phyloP scores from a whole-genome alignment of 768 basidiomycete species.

The Phallus indusiatus region DNA sequence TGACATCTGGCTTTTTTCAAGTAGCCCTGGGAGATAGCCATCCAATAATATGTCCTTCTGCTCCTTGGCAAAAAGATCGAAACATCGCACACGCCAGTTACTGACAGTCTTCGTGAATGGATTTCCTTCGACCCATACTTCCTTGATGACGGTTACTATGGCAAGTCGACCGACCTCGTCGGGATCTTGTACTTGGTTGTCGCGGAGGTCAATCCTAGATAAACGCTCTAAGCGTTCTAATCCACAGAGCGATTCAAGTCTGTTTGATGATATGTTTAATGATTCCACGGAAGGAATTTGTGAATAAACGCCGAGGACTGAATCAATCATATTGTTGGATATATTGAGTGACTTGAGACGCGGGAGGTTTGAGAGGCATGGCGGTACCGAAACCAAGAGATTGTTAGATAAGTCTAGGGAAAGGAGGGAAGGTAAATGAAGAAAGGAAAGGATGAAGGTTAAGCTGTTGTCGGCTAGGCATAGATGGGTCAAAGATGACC shows the following conservation, averaged over 20 bases:
- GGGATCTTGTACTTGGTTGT: slow-evolving; percentile 72
- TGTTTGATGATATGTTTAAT: slow-evolving; percentile 77
- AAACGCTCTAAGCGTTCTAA: slow-evolving; percentile 82
- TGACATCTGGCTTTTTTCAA: slow-evolving; percentile 53
- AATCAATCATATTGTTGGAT: slow-evolving; percentile 96
- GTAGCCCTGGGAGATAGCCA: slow-evolving; percentile 57
- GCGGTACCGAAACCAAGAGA: slow-evolving; percentile 79
- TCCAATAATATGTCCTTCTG: slow-evolving; percentile 73
- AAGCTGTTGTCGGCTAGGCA: slow-evolving; percentile 73
- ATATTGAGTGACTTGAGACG: slow-evolving; percentile 88
- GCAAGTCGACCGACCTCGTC: slow-evolving; percentile 80
- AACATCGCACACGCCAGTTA: slow-evolving; percentile 68
- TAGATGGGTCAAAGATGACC: slow-evolving; percentile 68
- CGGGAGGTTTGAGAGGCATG: slow-evolving; percentile 62
- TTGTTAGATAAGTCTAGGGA: slow-evolving; percentile 88
- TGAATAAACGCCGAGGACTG: slow-evolving; percentile 79
- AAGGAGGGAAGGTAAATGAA: slow-evolving; percentile 62
- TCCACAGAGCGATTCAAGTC: slow-evolving; percentile 91
- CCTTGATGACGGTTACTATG: slow-evolving; percentile 63
- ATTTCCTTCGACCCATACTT: slow-evolving; percentile 82
- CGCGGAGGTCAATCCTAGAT: slow-evolving; percentile 75
- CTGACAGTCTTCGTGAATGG: slow-evolving; percentile 63
- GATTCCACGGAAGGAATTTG: slow-evolving; percentile 67
- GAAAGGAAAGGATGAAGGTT: slow-evolving; percentile 68
- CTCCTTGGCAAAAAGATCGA: slow-evolving; percentile 78